These are phyloP conservation scores for Niveomyces coronatus DNA, from an alignment of 2,329 filamentous ascomycete species.

Conservation along the genomic window DNA sequence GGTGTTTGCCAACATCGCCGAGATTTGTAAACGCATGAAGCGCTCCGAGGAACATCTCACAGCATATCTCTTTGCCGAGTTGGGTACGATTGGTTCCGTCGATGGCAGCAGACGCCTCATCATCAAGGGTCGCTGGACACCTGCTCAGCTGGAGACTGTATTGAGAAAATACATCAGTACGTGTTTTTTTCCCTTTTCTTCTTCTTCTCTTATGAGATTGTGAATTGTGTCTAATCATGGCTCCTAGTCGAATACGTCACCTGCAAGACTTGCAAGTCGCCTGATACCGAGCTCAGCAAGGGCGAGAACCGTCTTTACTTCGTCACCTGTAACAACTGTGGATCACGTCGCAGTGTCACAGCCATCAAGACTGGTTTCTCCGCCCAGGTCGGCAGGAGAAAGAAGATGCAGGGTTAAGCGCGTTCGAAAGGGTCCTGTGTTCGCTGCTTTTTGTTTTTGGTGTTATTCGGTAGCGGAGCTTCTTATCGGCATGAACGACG, in stretches of 20 bases:
- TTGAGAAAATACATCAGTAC: conserved; percentile 87
- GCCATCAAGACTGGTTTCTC: conserved; percentile 99
- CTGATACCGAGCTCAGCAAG: conserved; percentile 94
- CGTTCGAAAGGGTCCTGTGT: conserved; percentile 77
- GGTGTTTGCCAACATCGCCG: conserved; percentile 97
- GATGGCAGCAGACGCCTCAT: conserved; percentile 88
- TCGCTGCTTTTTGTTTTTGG: conserved; percentile 33
- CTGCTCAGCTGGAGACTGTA: conserved; percentile 98
- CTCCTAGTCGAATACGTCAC: conserved; percentile 82
- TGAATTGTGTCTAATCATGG: conserved; percentile 19
- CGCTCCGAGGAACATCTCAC: conserved; percentile 95
- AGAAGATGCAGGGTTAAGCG: conserved; percentile 75
- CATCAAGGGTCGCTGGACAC: conserved; percentile 99
- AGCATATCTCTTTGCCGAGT: conserved; percentile 90
- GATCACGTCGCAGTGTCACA: conserved; percentile 76
- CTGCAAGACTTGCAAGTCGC: conserved; percentile 94
- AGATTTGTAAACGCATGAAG: conserved; percentile 99
- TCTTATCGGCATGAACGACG: too few relatives aligned
- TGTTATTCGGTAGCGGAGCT: too few relatives aligned
- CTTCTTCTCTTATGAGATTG: neutral
- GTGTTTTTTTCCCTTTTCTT: conserved; percentile 21
- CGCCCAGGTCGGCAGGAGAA: conserved; percentile 97
- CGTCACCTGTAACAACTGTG: conserved; percentile 84
- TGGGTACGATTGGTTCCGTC: conserved; percentile 93
- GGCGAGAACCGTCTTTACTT: conserved; percentile 99